Conservation (phyloP, 2,329 filamentous ascomycete genomes). For the Teratosphaeria pseudoeucalypti region DNA sequence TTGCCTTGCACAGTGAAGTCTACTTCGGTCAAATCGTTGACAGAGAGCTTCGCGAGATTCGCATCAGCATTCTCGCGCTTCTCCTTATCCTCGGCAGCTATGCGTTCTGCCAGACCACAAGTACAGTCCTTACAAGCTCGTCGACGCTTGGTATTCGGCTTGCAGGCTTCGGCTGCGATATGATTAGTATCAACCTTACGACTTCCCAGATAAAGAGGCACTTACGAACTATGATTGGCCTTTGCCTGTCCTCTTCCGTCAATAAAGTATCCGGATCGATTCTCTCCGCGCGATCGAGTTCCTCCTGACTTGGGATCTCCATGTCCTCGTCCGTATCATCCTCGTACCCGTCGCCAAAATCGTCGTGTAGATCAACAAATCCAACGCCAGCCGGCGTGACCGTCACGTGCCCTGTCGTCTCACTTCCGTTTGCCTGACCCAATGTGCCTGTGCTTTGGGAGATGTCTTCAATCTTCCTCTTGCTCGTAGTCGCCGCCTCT, state of each 20-base stretch:
- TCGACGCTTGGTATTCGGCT: conserved; percentile 79
- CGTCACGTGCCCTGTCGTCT: conserved; percentile 25
- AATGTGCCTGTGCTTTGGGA: conserved; percentile 6
- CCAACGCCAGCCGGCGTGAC: conserved; percentile 50
- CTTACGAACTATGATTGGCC: conserved; percentile 67
- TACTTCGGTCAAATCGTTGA: conserved; percentile 75
- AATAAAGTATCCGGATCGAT: conserved; percentile 87
- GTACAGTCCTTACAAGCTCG: conserved; percentile 97
- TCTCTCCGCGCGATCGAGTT: conserved; percentile 58
- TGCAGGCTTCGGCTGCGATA: conserved; percentile 65
- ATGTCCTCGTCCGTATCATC: conserved; percentile 26
- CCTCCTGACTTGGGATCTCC: conserved; percentile 26
- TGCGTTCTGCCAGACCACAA: conserved; percentile 75
- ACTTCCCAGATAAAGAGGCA: background rate
- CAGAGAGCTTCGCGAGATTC: conserved; percentile 46
- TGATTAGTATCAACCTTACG: background rate
- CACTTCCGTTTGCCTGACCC: conserved; percentile 29
- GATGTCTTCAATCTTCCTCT: conserved; percentile 25
- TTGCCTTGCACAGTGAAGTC: conserved; percentile 98
- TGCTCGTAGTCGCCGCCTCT: conserved; percentile 22
- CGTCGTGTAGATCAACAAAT: conserved; percentile 55
- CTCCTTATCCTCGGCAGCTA: conserved; percentile 73
- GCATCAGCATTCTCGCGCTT: conserved; percentile 56
- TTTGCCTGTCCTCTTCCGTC: conserved; percentile 71
- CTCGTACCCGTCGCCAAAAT: conserved; percentile 39